Percentiles rank a stretch among this genome's conserved stretches.
Evolutionary conservation across 2,329 filamentous ascomycete species (phyloP).

Genomic region (Clonostachys byssicola): DNA sequence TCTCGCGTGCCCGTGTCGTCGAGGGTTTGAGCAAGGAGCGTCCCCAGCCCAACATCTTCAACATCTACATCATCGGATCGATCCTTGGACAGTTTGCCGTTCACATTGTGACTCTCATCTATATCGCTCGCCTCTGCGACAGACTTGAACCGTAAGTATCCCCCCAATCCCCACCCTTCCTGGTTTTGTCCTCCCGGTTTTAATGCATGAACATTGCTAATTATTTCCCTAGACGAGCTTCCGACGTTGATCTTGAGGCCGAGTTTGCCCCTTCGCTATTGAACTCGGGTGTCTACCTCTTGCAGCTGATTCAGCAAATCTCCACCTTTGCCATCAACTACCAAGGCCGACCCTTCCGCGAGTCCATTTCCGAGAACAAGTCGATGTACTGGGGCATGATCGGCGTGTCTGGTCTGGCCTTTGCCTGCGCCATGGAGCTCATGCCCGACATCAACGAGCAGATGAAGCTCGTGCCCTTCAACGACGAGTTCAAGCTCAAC

Average conservation of each 20-base stretch:
- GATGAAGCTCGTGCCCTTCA: slow-evolving; percentile 89
- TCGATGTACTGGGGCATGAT: slow-evolving; percentile 98
- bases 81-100: slow-evolving; percentile 96
- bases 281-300: slow-evolving; percentile 94
- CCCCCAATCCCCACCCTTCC: background rate
- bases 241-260: slow-evolving; percentile 81
- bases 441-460: slow-evolving; percentile 92
- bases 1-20: slow-evolving; percentile 94
- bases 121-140: slow-evolving; percentile 87
- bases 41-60: slow-evolving; percentile 98
- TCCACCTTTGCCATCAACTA: slow-evolving; percentile 99
- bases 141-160: slow-evolving; percentile 74
- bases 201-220: slow-evolving; percentile 14
- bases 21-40: slow-evolving; percentile 95
- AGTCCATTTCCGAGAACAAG: slow-evolving; percentile 90
- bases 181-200: background rate
- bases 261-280: slow-evolving; percentile 91
- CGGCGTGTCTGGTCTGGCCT: slow-evolving; percentile 83
- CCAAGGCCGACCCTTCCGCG: slow-evolving; percentile 95
- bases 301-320: slow-evolving; percentile 98
- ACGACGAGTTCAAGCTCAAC: slow-evolving; percentile 79
- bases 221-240: slow-evolving; percentile 33
- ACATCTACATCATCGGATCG: slow-evolving; percentile 96
- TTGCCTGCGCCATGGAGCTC: slow-evolving; percentile 92
- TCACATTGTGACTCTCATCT: slow-evolving; percentile 90